Evolutionary conservation across 164 flowering plant genomes (phyloP).

Genomic region (Magnolia kwangsiensis): DNA sequence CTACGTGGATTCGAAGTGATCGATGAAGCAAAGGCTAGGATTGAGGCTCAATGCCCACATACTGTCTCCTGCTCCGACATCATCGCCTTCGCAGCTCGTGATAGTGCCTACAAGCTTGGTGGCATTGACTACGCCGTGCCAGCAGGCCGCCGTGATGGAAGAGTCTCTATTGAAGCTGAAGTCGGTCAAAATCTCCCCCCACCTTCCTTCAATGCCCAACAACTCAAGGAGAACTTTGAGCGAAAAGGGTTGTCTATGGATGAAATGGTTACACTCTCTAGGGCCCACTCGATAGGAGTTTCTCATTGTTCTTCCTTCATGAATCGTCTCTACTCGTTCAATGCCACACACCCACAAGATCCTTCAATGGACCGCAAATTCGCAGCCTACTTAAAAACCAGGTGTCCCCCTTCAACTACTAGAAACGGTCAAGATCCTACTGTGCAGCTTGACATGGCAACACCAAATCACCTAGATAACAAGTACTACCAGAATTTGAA

Average conservation of each 20-base stretch:
- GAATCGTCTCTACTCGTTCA: constrained; percentile 13
- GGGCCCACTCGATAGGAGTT: constrained; percentile 13
- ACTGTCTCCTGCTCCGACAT: constrained; percentile 62
- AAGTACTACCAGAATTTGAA: constrained; percentile 11
- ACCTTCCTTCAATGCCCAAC: constrained; percentile 1
- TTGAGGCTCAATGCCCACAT: constrained; percentile 43
- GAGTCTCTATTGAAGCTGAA: constrained; percentile 21
- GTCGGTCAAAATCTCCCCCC: constrained; percentile 1
- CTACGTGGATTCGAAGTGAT: constrained; percentile 55
- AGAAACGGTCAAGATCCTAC: constrained; percentile 3
- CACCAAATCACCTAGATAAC: constrained; percentile 11
- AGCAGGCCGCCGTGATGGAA: constrained; percentile 43
- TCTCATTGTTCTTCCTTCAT: constrained; percentile 12
- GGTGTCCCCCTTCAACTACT: constrained; percentile 2
- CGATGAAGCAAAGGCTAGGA: constrained; percentile 37
- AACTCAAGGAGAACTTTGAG: constrained; percentile 4
- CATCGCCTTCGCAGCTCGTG: constrained; percentile 56
- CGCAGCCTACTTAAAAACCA: constrained; percentile 1
- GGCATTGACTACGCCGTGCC: constrained; percentile 36
- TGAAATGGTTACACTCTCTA: constrained; percentile 16
- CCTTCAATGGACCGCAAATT: constrained; percentile 9
- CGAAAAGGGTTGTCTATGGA: constrained; percentile 9
- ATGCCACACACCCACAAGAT: constrained; percentile 11
- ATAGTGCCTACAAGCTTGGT: constrained; percentile 31
- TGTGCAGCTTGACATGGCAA: not conserved